Evolutionary conservation across 2,329 filamentous ascomycete species (phyloP).

Genomic region (Verticillium dahliae): DNA sequence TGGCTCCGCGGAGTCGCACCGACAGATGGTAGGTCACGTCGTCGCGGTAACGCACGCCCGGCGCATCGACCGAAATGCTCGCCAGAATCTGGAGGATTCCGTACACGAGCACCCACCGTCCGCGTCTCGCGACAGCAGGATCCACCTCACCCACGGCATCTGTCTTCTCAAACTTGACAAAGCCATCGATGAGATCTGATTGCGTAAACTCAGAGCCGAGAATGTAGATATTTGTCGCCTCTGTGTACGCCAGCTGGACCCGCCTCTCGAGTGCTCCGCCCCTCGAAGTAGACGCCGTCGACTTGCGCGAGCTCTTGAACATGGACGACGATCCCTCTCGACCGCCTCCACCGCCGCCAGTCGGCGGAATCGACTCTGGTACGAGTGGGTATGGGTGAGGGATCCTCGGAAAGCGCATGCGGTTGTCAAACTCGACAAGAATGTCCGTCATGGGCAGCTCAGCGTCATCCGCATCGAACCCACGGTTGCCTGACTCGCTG

Average conservation of each 20-base stretch:
- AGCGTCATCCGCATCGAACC: constrained; percentile 40
- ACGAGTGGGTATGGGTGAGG: constrained; percentile 61
- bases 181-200: constrained; percentile 49
- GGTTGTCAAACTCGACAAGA: constrained; percentile 58
- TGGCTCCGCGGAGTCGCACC: constrained; percentile 42
- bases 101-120: constrained; percentile 57
- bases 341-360: constrained; percentile 4
- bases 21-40: constrained; percentile 51
- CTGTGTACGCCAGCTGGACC: constrained; percentile 50
- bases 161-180: constrained; percentile 48
- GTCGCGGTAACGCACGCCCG: constrained; percentile 43
- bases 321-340: constrained; percentile 18
- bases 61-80: constrained; percentile 51
- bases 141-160: constrained; percentile 45
- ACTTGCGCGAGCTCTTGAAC: constrained; percentile 23
- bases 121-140: constrained; percentile 47
- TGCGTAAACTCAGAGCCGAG: constrained; percentile 45
- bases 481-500: constrained; percentile 34
- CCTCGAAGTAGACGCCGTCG: constrained; percentile 13
- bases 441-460: constrained; percentile 62
- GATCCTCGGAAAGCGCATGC: constrained; percentile 56
- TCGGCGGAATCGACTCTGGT: constrained; percentile 41
- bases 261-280: constrained; percentile 35
- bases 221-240: constrained; percentile 53
- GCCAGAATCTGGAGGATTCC: constrained; percentile 54